Conservation (phyloP, 257 asterid genomes). For the Penstemon newberryi region DNA sequence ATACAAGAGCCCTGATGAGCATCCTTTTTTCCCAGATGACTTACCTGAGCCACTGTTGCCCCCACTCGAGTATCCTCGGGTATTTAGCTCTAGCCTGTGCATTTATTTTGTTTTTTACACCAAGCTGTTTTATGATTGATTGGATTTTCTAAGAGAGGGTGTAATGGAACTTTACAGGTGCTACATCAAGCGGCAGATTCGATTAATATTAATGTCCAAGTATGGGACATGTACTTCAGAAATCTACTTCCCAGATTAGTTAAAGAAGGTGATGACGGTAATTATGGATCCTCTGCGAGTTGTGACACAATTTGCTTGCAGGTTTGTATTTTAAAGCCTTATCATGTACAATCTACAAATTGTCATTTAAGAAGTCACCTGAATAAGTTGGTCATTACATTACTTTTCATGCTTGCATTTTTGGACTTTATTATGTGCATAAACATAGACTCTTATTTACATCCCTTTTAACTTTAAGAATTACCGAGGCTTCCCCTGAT, state of each 20-base stretch:
- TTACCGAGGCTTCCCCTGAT: too few relatives aligned
- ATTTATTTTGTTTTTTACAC: too few relatives aligned
- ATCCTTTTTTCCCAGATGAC: slow-evolving; percentile 79
- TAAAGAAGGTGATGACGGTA: slow-evolving; percentile 82
- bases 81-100: slow-evolving; percentile 24
- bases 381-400: background rate
- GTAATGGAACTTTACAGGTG: slow-evolving; percentile 48
- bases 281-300: slow-evolving; percentile 80
- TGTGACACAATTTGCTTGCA: slow-evolving; percentile 93
- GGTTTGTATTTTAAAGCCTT: slow-evolving; percentile 40
- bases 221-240: slow-evolving; percentile 87
- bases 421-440: too few relatives aligned
- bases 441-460: too few relatives aligned
- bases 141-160: background rate
- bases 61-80: slow-evolving; percentile 85
- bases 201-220: slow-evolving; percentile 68
- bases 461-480: too few relatives aligned
- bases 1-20: slow-evolving; percentile 90
- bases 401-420: background rate
- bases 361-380: too few relatives aligned
- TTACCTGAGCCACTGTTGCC: slow-evolving; percentile 72
- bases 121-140: background rate
- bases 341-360: background rate
- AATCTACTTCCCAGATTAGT: slow-evolving; percentile 76
- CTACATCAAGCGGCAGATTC: slow-evolving; percentile 73